phyloP scores from a whole-genome alignment of 2,329 filamentous ascomycete genomes.

The Monosporascus cannonballus region DNA sequence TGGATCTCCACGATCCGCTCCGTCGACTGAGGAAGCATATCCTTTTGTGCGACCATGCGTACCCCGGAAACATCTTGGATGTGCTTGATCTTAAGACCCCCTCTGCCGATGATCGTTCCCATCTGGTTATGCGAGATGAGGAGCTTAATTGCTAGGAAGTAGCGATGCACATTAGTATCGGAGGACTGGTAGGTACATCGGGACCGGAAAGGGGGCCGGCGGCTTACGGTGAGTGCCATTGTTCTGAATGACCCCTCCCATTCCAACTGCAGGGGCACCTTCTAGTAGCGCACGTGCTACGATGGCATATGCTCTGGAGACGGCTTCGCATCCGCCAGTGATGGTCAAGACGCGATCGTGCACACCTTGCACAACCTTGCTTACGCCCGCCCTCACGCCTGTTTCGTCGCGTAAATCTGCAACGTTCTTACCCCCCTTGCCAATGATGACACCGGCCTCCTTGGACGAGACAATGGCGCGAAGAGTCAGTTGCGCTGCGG shows the following conservation, averaged over 20 bases:
- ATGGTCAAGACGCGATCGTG: conserved; percentile 96
- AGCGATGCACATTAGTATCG: conserved; percentile 17
- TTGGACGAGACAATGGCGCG: conserved; percentile 98
- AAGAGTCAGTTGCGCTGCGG: conserved; percentile 83
- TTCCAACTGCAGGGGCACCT: conserved; percentile 89
- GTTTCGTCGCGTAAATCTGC: conserved; percentile 96
- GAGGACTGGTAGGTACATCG: not conserved
- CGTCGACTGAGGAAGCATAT: conserved; percentile 98
- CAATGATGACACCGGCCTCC: conserved; percentile 98
- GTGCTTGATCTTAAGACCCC: conserved; percentile 98
- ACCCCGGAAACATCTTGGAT: conserved; percentile 96
- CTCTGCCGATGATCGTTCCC: conserved; percentile 96
- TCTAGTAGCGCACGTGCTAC: conserved; percentile 89
- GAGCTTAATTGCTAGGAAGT: conserved; percentile 74
- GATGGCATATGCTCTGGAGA: conserved; percentile 87
- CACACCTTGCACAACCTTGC: conserved; percentile 96
- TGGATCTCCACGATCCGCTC: conserved; percentile 97
- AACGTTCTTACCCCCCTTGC: conserved; percentile 97
- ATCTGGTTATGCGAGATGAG: conserved; percentile 99
- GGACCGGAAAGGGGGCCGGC: conserved; percentile 6
- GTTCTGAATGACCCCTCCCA: conserved; percentile 82
- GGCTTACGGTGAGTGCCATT: conserved; percentile 91
- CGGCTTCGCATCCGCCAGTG: conserved; percentile 80
- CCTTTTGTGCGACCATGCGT: conserved; percentile 98
- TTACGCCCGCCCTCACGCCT: conserved; percentile 94